A percentile compares a stretch with the other conserved stretches of the same genome.
phyloP scores from a whole-genome alignment of 2,329 filamentous ascomycete genomes.

The Cladosporium halotolerans region DNA sequence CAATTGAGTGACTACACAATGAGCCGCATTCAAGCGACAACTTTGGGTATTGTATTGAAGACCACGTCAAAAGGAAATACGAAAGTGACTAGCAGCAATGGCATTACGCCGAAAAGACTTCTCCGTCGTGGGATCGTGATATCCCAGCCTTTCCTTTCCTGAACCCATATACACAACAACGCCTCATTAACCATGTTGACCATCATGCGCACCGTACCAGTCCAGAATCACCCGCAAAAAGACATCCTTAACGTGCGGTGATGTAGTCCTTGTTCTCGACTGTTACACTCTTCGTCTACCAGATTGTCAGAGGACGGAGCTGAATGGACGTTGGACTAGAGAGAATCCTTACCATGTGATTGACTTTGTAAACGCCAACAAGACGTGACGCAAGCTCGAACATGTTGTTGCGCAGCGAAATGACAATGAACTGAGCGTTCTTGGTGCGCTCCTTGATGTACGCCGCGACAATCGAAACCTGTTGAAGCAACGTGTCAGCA shows the following conservation, averaged over 20 bases:
- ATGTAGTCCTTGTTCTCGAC: conserved; percentile 48
- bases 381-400: conserved; percentile 94
- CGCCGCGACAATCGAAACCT: conserved; percentile 95
- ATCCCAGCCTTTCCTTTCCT: no score
- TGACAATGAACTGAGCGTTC: conserved; percentile 98
- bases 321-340: background rate
- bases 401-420: conserved; percentile 98
- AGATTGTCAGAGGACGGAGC: conserved; percentile 1
- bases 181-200: conserved; percentile 2
- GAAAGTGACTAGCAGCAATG: no score
- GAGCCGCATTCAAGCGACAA: no score
- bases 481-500: conserved; percentile 1
- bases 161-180: background rate
- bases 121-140: no score
- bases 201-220: background rate
- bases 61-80: no score
- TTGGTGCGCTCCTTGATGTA: conserved; percentile 99
- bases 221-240: background rate
- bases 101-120: no score
- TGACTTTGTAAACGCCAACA: conserved; percentile 98
- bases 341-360: conserved; percentile 65
- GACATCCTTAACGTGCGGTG: conserved; percentile 1
- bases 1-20: no score
- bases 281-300: conserved; percentile 48
- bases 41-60: no score